phyloP scores from a whole-genome alignment of 495 filamentous ascomycete genomes.

The Glonium stellatum region DNA sequence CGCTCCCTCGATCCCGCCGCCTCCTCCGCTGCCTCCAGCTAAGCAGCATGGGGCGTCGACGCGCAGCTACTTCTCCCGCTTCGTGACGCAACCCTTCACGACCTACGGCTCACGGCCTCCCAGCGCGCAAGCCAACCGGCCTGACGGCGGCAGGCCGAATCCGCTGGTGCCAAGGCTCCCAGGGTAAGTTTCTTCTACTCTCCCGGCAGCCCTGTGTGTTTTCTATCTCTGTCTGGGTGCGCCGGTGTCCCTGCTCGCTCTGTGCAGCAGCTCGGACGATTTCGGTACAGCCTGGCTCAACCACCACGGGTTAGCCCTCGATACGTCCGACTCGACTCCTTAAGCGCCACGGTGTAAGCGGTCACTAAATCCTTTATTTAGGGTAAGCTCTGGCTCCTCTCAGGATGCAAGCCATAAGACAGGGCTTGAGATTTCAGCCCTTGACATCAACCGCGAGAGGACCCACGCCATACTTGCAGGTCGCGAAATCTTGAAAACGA shows the following conservation, averaged over 20 bases:
- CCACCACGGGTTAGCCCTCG: slow-evolving; percentile 3
- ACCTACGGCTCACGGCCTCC: slow-evolving; percentile 50
- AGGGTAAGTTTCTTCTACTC: slow-evolving; percentile 15
- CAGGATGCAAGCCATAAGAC: slow-evolving; percentile 69
- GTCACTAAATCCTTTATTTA: slow-evolving; percentile 18
- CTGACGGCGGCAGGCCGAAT: slow-evolving; percentile 21
- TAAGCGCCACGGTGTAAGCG: background rate
- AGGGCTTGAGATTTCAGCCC: slow-evolving; percentile 61
- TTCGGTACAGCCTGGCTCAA: slow-evolving; percentile 2
- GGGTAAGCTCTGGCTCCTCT: slow-evolving; percentile 53
- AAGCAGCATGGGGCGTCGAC: slow-evolving; percentile 45
- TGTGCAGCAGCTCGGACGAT: background rate
- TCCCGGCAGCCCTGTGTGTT: background rate
- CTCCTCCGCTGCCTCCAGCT: slow-evolving; percentile 45
- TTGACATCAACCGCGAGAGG: slow-evolving; percentile 71
- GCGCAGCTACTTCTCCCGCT: slow-evolving; percentile 49
- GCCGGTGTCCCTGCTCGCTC: no score
- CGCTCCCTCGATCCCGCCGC: slow-evolving; percentile 38
- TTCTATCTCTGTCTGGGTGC: background rate
- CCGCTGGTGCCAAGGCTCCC: slow-evolving; percentile 24
- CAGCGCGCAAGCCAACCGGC: slow-evolving; percentile 40
- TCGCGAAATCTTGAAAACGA: slow-evolving; percentile 75
- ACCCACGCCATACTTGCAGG: slow-evolving; percentile 75
- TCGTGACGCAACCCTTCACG: slow-evolving; percentile 48
- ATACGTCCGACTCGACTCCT: background rate